Evolutionary conservation across 2,329 filamentous ascomycete genomes (phyloP), one percentile per base, ranked within the genome.

Genomic region (Hymenoscyphus repandus): DNA sequence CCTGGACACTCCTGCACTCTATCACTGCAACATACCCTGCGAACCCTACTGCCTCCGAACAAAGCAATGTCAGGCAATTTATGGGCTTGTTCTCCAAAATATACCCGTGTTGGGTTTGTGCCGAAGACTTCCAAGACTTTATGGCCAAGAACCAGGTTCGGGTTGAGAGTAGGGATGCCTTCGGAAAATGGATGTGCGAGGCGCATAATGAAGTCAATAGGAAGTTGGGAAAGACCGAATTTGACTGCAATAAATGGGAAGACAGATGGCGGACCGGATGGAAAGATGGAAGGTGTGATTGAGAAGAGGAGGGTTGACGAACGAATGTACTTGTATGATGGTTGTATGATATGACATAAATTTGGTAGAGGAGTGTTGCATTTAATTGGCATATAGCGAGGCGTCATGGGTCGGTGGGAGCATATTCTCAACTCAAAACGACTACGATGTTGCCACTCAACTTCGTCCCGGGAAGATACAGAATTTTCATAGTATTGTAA

Each of bases 71-170:
- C 60, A 75, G 76, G 50, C 77, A 80, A 46, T 97, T 99, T 71
- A 77, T 99, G 61, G 72, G 74, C 20, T 75, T 90, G 2, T 95
- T 99, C 68, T 84, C 88, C 22, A 86, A 86, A 59, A 71, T 97
- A 17, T 99, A 99, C 66, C 93, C 93, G 3, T 99, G 93, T 74
- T 96, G 91, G 90, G 80, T 87, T 2, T 99, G 93, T 69, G 93
- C 91, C 32, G 86, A 92, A 54, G 92, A 97, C 66, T 96, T 99
- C 68, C 86, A 86, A 68, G 68, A 68, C 0, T 97, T 92, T 78
- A 85, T 97, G 74, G 76, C 74, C 55, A 77, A 78, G 57, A 69
- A 70, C 56, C 79, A 80, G 64, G 83, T 92, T 36, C 68, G 69
- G 54, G 72, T 79, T 7, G 73, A 70, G 36, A 79, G 76, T 57